A percentile compares a stretch with the other conserved stretches of the same genome.
phyloP scores from a whole-genome alignment of 129 eudicot species.

The Flaveria brownii region DNA sequence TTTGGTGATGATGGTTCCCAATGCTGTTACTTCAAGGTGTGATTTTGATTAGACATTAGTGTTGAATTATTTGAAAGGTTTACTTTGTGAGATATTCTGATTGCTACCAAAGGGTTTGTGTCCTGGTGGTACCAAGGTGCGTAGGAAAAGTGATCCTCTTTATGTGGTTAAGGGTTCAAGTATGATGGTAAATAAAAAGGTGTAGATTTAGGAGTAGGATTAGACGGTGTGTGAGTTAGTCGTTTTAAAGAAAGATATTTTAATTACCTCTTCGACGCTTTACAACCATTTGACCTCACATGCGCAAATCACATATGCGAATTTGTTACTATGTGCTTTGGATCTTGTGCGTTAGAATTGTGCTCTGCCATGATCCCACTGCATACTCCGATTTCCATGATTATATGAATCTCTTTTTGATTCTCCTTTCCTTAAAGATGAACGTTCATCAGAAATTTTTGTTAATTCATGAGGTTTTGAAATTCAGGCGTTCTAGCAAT shows the following conservation, averaged over 20 bases:
- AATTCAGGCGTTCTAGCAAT: conserved; percentile 53
- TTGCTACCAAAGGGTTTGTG: too few relatives aligned
- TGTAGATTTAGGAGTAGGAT: too few relatives aligned
- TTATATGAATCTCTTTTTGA: not conserved
- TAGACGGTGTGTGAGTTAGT: too few relatives aligned
- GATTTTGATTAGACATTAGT: not conserved
- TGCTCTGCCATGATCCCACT: not conserved
- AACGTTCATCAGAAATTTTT: not conserved
- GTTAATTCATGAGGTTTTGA: conserved; percentile 15
- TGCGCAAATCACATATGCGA: not conserved
- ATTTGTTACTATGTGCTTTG: not conserved
- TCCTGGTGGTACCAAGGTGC: too few relatives aligned
- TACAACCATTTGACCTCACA: too few relatives aligned
- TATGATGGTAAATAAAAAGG: too few relatives aligned
- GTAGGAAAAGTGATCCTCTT: too few relatives aligned
- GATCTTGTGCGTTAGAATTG: not conserved
- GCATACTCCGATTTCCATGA: not conserved
- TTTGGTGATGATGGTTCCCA: conserved; percentile 90
- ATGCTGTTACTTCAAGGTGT: conserved; percentile 62
- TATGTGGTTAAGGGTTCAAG: too few relatives aligned
- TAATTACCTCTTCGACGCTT: too few relatives aligned
- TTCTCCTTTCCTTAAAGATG: not conserved
- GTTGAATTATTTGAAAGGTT: not conserved
- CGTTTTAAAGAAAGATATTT: too few relatives aligned
- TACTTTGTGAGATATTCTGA: too few relatives aligned